Base-by-base conservation (phyloP, 1,139 yeast species). In the Lodderomyces theae region DNA sequence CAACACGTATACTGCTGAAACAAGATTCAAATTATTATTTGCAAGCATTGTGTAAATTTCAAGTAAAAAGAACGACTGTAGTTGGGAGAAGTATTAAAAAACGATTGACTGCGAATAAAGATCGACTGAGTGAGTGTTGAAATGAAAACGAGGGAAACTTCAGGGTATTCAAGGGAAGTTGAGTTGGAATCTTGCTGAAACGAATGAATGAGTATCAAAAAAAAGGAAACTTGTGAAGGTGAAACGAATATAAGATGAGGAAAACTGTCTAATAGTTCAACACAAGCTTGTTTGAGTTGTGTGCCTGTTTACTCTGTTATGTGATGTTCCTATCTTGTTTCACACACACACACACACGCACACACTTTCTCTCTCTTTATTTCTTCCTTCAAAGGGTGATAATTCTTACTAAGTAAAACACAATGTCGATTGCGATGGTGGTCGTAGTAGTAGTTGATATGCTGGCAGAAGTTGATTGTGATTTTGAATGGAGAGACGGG, bases 1-100 rank as follows among this genome's bases (percentile, higher is more conserved):
- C 19, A 47, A 37, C 17, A 47, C 37, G 24, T 39, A 40, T 31
- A 45, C 36, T 11, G 47, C 43, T 15, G 47, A 33, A 5, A 45
- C 29, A 12, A 47, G n/a, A 38, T 38, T 43, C 26, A 43, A 45
- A 23, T 39, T 44, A 16, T 37, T 28, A 17, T 44, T 44, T 13
- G 42, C 25, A n/a, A 44, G 37, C 48, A 44, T 44, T 10, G 12
- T 28, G 9, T 31, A 26, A 24, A 25, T 25, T 30, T 6, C 7
- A 12, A 31, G 13, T 31, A 25, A 12, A 42, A 42, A 18, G 48
- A 42, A 44, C 34, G 46, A 42, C 36, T 23, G 34, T 41, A 44
- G 46, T 42, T 44, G 48, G 48, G 43, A 30, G 13, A 17, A 16
- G 9, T 35, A 26, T 35, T 19, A 23, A 18, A 34, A 12, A 8